These are phyloP conservation scores for Metschnikowia cerradonensis DNA, from an alignment of 805 yeast genomes.

Conservation along the genomic window DNA sequence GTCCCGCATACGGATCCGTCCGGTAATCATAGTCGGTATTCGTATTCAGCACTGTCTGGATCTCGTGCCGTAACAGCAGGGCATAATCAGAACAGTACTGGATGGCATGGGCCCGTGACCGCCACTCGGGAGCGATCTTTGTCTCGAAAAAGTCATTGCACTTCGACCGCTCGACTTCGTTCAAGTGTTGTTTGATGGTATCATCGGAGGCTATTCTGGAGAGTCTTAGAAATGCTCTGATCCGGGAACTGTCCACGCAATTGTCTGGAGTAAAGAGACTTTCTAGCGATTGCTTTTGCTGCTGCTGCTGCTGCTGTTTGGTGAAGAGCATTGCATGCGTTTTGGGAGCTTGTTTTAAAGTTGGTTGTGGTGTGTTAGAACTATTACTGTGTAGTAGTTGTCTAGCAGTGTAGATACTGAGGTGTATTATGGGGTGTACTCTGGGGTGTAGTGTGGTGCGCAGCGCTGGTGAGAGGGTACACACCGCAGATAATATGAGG, in stretches of 20 bases:
- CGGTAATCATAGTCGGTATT: slow-evolving; percentile 26
- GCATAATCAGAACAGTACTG: slow-evolving; percentile 31
- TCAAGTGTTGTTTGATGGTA: slow-evolving; percentile 34
- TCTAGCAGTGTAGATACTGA: too few species aligned
- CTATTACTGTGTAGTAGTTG: neutral
- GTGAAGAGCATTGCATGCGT: neutral
- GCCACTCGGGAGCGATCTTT: slow-evolving; percentile 36
- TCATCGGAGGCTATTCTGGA: slow-evolving; percentile 42
- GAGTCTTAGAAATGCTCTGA: slow-evolving; percentile 36
- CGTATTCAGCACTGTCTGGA: slow-evolving; percentile 1
- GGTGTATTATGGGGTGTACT: too few species aligned
- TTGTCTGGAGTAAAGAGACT: slow-evolving; percentile 26
- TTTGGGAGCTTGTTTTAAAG: too few species aligned
- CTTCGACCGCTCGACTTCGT: slow-evolving; percentile 20
- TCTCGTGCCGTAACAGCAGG: slow-evolving; percentile 18
- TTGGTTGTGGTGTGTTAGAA: too few species aligned
- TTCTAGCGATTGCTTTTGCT: neutral
- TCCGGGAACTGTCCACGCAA: slow-evolving; percentile 31
- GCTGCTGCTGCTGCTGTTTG: neutral
- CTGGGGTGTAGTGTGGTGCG: too few species aligned
- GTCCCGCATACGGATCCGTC: slow-evolving; percentile 37
- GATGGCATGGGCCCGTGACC: slow-evolving; percentile 26
- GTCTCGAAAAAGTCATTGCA: slow-evolving; percentile 29
- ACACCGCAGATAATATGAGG: too few species aligned
- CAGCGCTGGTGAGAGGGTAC: too few species aligned